Conservation (phyloP, 1,139 yeast genomes). For the Scheffersomyces lignicola region DNA sequence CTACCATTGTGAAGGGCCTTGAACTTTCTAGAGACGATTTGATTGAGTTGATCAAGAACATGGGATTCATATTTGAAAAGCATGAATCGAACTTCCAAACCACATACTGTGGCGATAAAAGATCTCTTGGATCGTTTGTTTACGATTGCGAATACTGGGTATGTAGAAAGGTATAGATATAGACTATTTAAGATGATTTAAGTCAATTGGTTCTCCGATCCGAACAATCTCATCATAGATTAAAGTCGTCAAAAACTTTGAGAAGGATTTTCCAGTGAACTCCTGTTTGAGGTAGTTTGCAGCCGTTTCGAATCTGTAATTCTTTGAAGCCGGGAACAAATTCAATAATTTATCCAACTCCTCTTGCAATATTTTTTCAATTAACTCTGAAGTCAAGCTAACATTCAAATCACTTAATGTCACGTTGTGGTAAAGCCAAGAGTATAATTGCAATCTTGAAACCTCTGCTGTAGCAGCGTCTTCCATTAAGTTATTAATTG, state of each 20-base stretch:
- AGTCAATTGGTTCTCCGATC: constrained; percentile 14
- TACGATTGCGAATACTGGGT: constrained; percentile 78
- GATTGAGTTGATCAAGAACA: constrained; percentile 41
- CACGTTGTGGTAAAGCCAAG: constrained; percentile 74
- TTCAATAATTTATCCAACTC: constrained; percentile 53
- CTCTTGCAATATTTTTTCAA: constrained; percentile 49
- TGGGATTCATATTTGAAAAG: constrained; percentile 56
- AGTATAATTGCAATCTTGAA: constrained; percentile 73
- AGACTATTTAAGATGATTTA: constrained; percentile 7
- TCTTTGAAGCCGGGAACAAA: constrained; percentile 1
- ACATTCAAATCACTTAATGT: constrained; percentile 12
- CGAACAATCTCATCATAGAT: constrained; percentile 18
- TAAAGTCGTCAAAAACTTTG: constrained; percentile 20
- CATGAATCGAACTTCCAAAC: constrained; percentile 46
- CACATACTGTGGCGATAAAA: constrained; percentile 56
- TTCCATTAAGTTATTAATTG: constrained; percentile 78
- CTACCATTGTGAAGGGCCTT: constrained; percentile 51
- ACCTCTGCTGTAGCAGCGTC: constrained; percentile 87
- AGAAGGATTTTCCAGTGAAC: constrained; percentile 16
- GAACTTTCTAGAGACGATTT: constrained; percentile 68
- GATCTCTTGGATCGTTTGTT: constrained; percentile 55
- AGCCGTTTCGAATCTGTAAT: constrained; percentile 16
- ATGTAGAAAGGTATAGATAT: constrained; percentile 33
- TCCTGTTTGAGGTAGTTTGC: constrained; percentile 18
- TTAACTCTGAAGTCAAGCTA: constrained; percentile 56